A percentile compares a stretch with the other conserved stretches of the same genome.
phyloP scores from a whole-genome alignment of 371 early-diverging fungal genomes.

The Mortierella sp. region DNA sequence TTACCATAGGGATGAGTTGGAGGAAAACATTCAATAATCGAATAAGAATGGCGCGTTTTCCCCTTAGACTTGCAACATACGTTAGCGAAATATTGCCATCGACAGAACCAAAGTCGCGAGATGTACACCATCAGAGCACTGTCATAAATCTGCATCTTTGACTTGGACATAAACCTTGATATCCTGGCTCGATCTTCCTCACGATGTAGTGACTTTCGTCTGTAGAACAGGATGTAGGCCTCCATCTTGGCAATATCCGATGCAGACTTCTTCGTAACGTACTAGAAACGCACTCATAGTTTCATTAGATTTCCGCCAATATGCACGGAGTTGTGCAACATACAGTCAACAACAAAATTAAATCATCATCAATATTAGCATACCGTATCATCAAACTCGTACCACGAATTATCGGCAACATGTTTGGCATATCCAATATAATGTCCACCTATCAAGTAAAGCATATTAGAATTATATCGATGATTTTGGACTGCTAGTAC shows the following conservation, averaged over 20 bases:
- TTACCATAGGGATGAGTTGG: not conserved
- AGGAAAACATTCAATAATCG: not conserved
- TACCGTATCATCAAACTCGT: conserved; percentile 62
- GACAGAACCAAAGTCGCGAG: conserved; percentile 47
- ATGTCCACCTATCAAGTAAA: conserved; percentile 55
- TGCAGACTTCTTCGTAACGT: conserved; percentile 55
- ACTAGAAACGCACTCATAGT: conserved; percentile 7
- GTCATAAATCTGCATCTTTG: conserved; percentile 48
- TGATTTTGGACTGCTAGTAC: not conserved
- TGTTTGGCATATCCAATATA: conserved; percentile 61
- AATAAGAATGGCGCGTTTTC: not conserved
- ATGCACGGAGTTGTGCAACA: too few relatives aligned
- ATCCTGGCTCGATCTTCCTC: conserved; percentile 52
- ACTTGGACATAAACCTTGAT: conserved; percentile 37
- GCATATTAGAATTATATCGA: not conserved
- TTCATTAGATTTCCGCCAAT: not conserved
- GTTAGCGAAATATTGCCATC: conserved; percentile 30
- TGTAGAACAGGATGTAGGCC: conserved; percentile 59
- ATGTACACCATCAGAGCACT: conserved; percentile 42
- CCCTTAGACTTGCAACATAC: conserved; percentile 11
- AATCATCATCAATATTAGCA: conserved; percentile 4
- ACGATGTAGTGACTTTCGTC: conserved; percentile 43
- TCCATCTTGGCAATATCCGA: conserved; percentile 56
- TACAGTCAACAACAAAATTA: not conserved
- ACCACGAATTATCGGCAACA: conserved; percentile 50